Evolutionary conservation across 768 basidiomycete genomes (phyloP), one percentile per base, ranked within the genome.

Genomic region (Suillus subaureus): DNA sequence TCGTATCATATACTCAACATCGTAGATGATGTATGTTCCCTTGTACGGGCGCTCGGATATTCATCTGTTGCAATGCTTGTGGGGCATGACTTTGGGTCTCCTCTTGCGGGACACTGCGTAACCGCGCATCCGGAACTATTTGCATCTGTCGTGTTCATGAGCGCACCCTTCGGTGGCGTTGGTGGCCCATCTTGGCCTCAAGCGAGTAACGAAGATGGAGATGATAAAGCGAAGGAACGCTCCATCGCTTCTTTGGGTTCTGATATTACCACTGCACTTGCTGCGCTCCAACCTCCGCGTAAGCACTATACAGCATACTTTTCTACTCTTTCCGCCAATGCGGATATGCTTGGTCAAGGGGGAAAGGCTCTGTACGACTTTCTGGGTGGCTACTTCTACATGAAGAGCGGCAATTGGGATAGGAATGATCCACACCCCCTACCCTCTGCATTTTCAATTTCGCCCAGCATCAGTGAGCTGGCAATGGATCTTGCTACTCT

Each of bases 1-100:
- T 82, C 84, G 0, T 89, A 80, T 70, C 80, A 84, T 31, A 73
- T 82, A 68, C 73, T 87, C 66, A 87, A 85, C 70, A 70, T 86
- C 67, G 82, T 78, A 3, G 80, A 81, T 15, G 88, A 89, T 67
- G 70, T 87, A 58, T 78, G 85, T 39, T 77, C 81, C 6, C 82
- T 89, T 23, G 81, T 85, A 2, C 79, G 79, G 61, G 79, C 82
- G 0, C 79, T 90, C 7, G 85, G 85, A 0, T 82, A 87, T 70
- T 70, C 70, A 3, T 76, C 77, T 3, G 85, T 78, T 0, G 75
- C 80, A 13, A 77, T 84, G n/a, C 77, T 89, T 47, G 77, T 90
- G 2, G 88, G 88, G 0, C 88, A 89, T 71, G 88, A 89, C 70
- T 83, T 83, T 62, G 89, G 89, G 26, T 85, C 88, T 28, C 7